phyloP scores from a whole-genome alignment of 1,284 basidiomycete genomes.

The Neolentinus lepideus region DNA sequence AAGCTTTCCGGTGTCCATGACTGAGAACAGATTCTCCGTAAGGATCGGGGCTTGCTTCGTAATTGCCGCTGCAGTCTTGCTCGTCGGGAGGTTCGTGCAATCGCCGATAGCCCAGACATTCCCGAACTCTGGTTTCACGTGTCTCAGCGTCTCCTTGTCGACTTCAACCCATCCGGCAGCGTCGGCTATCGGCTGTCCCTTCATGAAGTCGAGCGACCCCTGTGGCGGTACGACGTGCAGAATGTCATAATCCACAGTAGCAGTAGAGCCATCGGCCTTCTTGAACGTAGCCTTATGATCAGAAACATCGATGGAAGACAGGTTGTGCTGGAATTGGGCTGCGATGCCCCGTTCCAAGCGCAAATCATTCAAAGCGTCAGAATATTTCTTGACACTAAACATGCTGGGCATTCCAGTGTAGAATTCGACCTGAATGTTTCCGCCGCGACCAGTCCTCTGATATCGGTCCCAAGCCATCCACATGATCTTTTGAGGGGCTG shows the following conservation, averaged over 20 bases:
- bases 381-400: constrained; percentile 92
- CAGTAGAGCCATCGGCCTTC: constrained; percentile 56
- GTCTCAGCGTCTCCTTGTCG: constrained; percentile 73
- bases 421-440: constrained; percentile 71
- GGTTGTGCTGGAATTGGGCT: constrained; percentile 80
- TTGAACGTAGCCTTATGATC: constrained; percentile 84
- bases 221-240: constrained; percentile 90
- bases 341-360: constrained; percentile 77
- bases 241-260: constrained; percentile 74
- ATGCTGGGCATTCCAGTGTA: constrained; percentile 92
- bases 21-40: constrained; percentile 79
- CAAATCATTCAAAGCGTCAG: constrained; percentile 76
- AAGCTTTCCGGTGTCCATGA: constrained; percentile 67
- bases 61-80: constrained; percentile 95
- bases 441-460: constrained; percentile 47
- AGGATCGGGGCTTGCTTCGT: constrained; percentile 91
- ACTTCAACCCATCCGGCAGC: constrained; percentile 86
- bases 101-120: constrained; percentile 93
- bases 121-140: constrained; percentile 68
- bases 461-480: constrained; percentile 93
- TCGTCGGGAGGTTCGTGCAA: constrained; percentile 86
- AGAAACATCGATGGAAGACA: constrained; percentile 64
- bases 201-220: constrained; percentile 83
- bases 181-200: constrained; percentile 74
- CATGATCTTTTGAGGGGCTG: constrained; percentile 90